A percentile compares a stretch with the other conserved stretches of the same genome.
These are phyloP conservation scores for Magnusiomyces tetraspermus DNA, from an alignment of 1,139 yeast species.

Conservation along the genomic window DNA sequence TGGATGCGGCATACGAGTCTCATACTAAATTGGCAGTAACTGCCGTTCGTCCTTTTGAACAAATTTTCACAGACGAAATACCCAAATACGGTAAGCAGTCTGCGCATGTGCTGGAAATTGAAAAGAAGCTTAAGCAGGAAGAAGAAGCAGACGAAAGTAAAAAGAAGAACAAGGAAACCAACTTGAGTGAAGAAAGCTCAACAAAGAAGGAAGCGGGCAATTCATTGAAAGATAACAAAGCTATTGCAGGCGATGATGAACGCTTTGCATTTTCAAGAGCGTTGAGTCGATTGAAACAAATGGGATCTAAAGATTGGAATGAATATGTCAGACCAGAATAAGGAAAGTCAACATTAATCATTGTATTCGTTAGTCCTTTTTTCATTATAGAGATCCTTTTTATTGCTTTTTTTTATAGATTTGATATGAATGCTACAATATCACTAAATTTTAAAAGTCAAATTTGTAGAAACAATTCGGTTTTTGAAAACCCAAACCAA, in stretches of 20 bases:
- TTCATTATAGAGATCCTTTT: too few relatives aligned
- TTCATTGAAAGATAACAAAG: conserved; percentile 64
- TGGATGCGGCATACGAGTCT: conserved; percentile 91
- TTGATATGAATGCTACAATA: too few relatives aligned
- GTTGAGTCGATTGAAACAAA: conserved; percentile 76
- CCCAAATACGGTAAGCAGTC: conserved; percentile 37
- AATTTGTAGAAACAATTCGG: too few relatives aligned
- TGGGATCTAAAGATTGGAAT: conserved; percentile 87
- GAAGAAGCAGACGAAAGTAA: background rate
- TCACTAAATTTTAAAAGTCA: too few relatives aligned
- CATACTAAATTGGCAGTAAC: conserved; percentile 84
- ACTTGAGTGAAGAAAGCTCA: conserved; percentile 40
- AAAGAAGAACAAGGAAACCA: conserved; percentile 30
- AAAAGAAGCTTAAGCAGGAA: background rate
- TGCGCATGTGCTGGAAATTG: conserved; percentile 1
- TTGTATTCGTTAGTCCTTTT: too few relatives aligned
- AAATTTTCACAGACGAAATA: conserved; percentile 78
- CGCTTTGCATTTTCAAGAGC: conserved; percentile 96
- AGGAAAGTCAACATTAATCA: too few relatives aligned
- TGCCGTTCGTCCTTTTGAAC: conserved; percentile 73
- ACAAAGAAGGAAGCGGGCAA: conserved; percentile 63
- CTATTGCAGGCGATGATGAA: conserved; percentile 88
- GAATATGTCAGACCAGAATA: conserved; percentile 8
- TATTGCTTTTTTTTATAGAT: too few relatives aligned
- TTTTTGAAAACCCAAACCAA: too few relatives aligned